Base-by-base conservation (phyloP, 352 stramenopile genomes). In the Globisporangium abappressorium region DNA sequence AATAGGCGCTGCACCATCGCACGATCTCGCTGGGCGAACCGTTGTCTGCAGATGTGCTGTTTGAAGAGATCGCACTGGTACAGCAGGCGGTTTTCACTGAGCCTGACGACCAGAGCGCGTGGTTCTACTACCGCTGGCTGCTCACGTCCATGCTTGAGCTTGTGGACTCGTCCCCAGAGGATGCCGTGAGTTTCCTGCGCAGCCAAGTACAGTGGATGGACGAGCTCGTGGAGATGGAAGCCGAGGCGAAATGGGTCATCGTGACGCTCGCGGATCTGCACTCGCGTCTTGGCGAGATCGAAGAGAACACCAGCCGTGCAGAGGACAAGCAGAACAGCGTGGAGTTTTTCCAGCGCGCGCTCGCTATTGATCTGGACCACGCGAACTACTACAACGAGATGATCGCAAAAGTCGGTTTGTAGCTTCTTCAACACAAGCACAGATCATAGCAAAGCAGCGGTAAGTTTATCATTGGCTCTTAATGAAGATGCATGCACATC, bases 71-170 rank as follows among this genome's bases (percentile, higher is more conserved):
- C 36, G 79, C 74, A 2, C 65, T 95, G 5, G 91, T 98, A 41
- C 81, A 98, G 67, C 91, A 99, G 78, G 97, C 96, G 20, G 87
- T 99, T 9, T 99, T 99, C 79, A 99, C 97, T 0, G 97, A 99
- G 73, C 98, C 97, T 0, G 97, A 99, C 70, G 97, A 99, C 76
- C 97, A 99, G 75, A 99, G 93, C 72, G 89, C 91, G 15, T 99
- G 98, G 98, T 99, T 98, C 81, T 99, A 99, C 76, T 97, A 98
- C 73, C 86, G 90, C 28, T 98, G 97, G 79, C 83, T 99, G 57
- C 65, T 99, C 6, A 84, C 89, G 20, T 96, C 82, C 46, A 84
- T 92, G 69, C 66, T 88, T 58, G 69, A 83, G 56, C 63, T 85
- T 24, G 76, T 89, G 28, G 61, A 81, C 72, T 79, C 73, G 55